These are phyloP conservation scores for Marvania coccoides DNA, from an alignment of 139 green algal species.

Conservation along the genomic window DNA sequence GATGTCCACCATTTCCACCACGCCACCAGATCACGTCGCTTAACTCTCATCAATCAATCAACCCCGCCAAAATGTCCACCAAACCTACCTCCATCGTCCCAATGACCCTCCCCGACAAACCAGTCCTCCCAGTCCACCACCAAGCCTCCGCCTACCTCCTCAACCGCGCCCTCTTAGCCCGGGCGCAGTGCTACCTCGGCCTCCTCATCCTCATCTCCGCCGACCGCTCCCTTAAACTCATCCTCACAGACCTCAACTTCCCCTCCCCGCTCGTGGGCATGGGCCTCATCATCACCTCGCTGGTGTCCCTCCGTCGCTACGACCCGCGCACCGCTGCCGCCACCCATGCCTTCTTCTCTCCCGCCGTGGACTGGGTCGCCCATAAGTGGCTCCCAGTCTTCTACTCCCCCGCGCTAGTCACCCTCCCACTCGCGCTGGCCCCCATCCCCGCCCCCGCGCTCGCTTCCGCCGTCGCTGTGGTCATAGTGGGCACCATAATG, in stretches of 20 bases:
- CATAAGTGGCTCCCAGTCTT: conserved; percentile 81
- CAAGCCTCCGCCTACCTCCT: background rate
- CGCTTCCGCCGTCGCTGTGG: background rate
- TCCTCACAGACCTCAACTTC: background rate
- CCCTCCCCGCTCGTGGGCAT: conserved; percentile 3
- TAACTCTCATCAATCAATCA: no score
- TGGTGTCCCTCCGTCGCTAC: background rate
- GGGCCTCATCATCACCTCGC: background rate
- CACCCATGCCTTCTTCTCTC: conserved; percentile 6
- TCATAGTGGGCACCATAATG: background rate
- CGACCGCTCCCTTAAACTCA: background rate
- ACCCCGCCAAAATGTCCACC: no score
- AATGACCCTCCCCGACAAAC: no score
- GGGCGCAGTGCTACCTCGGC: background rate
- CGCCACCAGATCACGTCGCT: no score
- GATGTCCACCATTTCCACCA: no score
- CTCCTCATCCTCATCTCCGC: background rate
- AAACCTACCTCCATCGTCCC: no score
- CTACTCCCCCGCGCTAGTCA: conserved; percentile 80
- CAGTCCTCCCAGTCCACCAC: no score
- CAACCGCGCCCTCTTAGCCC: no score
- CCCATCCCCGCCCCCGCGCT: conserved; percentile 31
- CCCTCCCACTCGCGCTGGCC: conserved; percentile 61
- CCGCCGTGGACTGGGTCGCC: conserved; percentile 70
- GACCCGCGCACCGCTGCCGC: background rate